Base-by-base conservation (phyloP, 2,329 filamentous ascomycete species). In the Xylariaceae sp. region DNA sequence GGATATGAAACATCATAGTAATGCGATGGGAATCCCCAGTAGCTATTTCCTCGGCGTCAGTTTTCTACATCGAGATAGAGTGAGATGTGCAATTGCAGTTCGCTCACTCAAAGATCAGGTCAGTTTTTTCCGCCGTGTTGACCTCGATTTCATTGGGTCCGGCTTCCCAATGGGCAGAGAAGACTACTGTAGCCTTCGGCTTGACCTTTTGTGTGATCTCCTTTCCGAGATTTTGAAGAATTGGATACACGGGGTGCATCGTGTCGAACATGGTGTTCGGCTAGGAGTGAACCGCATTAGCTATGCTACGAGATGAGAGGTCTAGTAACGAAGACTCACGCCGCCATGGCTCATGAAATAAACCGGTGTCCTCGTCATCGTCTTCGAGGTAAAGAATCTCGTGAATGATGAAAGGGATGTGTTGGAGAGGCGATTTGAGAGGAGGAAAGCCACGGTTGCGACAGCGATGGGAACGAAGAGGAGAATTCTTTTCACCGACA, bases 141-240 rank as follows among this genome's bases (percentile, higher is more conserved):
- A 89, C 76, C 59, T 85, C 72, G 53, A 89, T 77, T 3, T 71
- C 74, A 58, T 76, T 71, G 36, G 68, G 67, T 47, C 62, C 69
- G 41, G 76, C 82, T 68, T 88, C 83, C 87, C 87, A 90, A 66
- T 91, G 87, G 1, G 86, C 87, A 1, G 86, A 89, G 63, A 91
- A 85, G 22, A 90, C 83, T 1, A 90, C 81, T 14, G 90, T 77
- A 2, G 86, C 87, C 54, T 80, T 83, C 1, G 87, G 87, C 59
- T 83, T 85, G 39, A 89, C 80, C 53, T 81, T 79, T 27, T 78
- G 72, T 0, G 85, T 89, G 62, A 90, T 89, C 60, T 90, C 86
- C 7, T 67, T 73, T 39, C 87, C 87, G 45, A 89, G 83, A 19
- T 74, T 65, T 57, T 84, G 77, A 5, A 90, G 77, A 47, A 85